phyloP scores from a whole-genome alignment of 1,139 yeast genomes.

The Hyphopichia khmerensis region DNA sequence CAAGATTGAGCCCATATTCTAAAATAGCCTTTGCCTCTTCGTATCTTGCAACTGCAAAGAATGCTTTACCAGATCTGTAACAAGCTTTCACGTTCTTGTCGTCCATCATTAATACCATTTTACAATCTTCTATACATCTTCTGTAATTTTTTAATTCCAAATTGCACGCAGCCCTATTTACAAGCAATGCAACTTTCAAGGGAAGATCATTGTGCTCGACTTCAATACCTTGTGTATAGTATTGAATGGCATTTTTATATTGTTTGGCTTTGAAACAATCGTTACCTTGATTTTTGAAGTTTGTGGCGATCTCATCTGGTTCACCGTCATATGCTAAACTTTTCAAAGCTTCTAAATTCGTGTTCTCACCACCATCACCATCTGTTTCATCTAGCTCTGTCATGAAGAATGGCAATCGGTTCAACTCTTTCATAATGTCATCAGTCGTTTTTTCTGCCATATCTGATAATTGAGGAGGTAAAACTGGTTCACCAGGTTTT shows the following conservation, averaged over 20 bases:
- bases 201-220: constrained; percentile 55
- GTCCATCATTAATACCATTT: constrained; percentile 63
- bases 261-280: constrained; percentile 73
- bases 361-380: constrained; percentile 75
- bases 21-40: constrained; percentile 74
- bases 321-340: constrained; percentile 96
- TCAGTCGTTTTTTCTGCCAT: constrained; percentile 67
- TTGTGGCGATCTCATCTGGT: constrained; percentile 86
- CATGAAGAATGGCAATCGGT: constrained; percentile 92
- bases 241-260: constrained; percentile 73
- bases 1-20: constrained; percentile 62
- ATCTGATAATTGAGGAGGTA: constrained; percentile 81
- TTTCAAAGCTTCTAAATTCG: constrained; percentile 79
- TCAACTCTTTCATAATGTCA: constrained; percentile 76
- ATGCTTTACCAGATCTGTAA: constrained; percentile 82
- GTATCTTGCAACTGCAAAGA: constrained; percentile 59
- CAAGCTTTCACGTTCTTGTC: constrained; percentile 79
- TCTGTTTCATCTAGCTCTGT: constrained; percentile 76
- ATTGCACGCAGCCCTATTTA: constrained; percentile 91
- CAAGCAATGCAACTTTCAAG: constrained; percentile 61
- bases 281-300: constrained; percentile 91
- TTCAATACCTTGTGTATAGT: constrained; percentile 78
- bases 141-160: constrained; percentile 82
- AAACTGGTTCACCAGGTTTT: constrained; percentile 72
- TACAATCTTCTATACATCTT: constrained; percentile 83